These are phyloP conservation scores for Alternaria sp. DNA, from an alignment of 2,329 filamentous ascomycete species.

Conservation along the genomic window DNA sequence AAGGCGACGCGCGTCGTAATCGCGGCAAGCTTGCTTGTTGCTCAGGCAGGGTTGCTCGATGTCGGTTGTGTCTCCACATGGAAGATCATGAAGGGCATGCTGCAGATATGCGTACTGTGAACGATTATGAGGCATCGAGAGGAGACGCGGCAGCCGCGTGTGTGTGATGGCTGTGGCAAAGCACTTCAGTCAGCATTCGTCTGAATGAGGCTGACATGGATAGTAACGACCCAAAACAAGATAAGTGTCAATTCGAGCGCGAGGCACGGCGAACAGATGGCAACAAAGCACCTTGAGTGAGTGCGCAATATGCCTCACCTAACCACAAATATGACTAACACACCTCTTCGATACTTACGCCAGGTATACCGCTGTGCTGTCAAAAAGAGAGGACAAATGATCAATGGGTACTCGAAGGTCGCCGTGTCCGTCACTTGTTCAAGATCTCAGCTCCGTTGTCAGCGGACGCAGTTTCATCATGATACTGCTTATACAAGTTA, in stretches of 20 bases:
- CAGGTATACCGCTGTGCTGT: neutral
- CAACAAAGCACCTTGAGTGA: neutral
- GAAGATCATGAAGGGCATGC: neutral
- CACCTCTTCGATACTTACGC: neutral
- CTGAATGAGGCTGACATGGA: neutral
- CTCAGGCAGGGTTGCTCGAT: neutral
- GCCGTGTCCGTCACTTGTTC: neutral
- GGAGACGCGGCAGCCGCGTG: neutral
- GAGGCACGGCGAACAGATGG: neutral
- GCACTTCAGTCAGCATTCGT: neutral
- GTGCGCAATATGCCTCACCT: neutral
- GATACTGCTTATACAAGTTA: neutral
- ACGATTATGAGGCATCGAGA: neutral
- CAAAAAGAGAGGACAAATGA: neutral
- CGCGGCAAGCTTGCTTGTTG: neutral
- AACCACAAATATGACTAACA: neutral
- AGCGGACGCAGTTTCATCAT: neutral
- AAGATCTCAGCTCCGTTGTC: neutral
- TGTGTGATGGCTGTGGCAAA: neutral
- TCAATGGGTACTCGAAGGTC: neutral
- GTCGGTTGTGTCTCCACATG: neutral
- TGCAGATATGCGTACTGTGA: too few species aligned
- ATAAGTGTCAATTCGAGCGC: neutral
- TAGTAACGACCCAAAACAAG: neutral
- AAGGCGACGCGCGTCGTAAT: neutral